Evolutionary conservation across 352 stramenopile genomes (phyloP).

Genomic region (Phytophthora megakarya): DNA sequence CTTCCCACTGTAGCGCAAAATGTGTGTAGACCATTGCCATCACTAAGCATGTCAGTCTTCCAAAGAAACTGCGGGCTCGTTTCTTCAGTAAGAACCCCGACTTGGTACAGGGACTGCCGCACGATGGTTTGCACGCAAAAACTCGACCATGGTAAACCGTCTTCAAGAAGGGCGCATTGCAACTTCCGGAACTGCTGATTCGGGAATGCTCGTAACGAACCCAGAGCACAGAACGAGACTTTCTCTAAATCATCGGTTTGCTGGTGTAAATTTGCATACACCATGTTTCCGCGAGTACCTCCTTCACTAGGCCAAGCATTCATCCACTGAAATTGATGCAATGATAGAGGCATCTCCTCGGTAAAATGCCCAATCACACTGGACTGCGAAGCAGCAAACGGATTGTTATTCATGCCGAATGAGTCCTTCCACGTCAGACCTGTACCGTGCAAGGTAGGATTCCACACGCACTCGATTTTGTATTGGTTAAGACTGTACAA

Average conservation of each 20-base stretch:
- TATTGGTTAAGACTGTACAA: conserved; percentile 24
- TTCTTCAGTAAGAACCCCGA: conserved; percentile 46
- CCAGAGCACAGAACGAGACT: conserved; percentile 37
- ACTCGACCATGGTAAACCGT: conserved; percentile 51
- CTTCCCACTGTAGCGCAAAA: conserved; percentile 26
- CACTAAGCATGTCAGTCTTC: conserved; percentile 47
- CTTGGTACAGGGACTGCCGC: conserved; percentile 52
- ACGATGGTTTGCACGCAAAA: conserved; percentile 42
- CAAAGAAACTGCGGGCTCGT: conserved; percentile 29
- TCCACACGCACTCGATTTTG: conserved; percentile 44
- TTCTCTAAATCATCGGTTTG: conserved; percentile 32
- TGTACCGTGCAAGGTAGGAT: conserved; percentile 29
- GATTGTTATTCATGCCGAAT: conserved; percentile 33
- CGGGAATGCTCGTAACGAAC: conserved; percentile 46
- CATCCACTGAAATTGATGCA: conserved; percentile 44
- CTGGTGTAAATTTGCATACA: conserved; percentile 46
- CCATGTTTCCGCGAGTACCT: conserved; percentile 45
- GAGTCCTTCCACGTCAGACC: conserved; percentile 38
- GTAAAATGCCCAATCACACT: conserved; percentile 43
- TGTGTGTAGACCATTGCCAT: conserved; percentile 6
- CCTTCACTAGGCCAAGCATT: conserved; percentile 41
- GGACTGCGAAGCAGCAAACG: conserved; percentile 36
- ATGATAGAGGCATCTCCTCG: conserved; percentile 29
- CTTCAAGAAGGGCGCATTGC: conserved; percentile 42
- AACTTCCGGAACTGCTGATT: conserved; percentile 61